These are phyloP conservation scores for Quercus variabilis DNA, from an alignment of 306 rosid genomes.

Conservation along the genomic window DNA sequence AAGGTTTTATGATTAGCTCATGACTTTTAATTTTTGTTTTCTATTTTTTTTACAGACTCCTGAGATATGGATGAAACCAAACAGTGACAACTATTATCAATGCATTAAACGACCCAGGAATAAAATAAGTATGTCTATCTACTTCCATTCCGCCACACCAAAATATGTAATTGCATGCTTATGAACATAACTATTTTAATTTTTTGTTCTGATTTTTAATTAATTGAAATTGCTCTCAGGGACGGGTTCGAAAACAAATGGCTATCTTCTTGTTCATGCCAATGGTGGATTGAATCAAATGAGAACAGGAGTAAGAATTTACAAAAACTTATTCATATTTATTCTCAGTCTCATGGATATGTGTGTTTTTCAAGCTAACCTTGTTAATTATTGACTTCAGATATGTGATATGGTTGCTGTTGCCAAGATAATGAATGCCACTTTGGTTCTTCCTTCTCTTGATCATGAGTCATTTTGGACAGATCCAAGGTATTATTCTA, in stretches of 20 bases:
- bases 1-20: neutral
- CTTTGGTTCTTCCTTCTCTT: slow-evolving; percentile 89
- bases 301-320: slow-evolving; percentile 87
- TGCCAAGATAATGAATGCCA: slow-evolving; percentile 95
- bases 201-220: neutral
- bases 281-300: slow-evolving; percentile 99
- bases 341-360: neutral
- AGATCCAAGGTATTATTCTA: slow-evolving; percentile 72
- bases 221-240: slow-evolving; percentile 28
- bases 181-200: neutral
- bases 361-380: slow-evolving; percentile 28
- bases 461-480: slow-evolving; percentile 98
- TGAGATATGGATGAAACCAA: slow-evolving; percentile 90
- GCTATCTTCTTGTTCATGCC: slow-evolving; percentile 90
- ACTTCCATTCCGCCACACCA: neutral
- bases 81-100: slow-evolving; percentile 50
- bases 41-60: slow-evolving; percentile 41
- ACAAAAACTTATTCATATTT: neutral
- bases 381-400: slow-evolving; percentile 39
- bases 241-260: slow-evolving; percentile 54
- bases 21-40: neutral
- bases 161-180: neutral
- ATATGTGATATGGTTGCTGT: slow-evolving; percentile 99
- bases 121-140: slow-evolving; percentile 50
- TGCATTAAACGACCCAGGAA: slow-evolving; percentile 67